Evolutionary conservation across 2,329 filamentous ascomycete genomes (phyloP), one percentile per base, ranked within the genome.

Genomic region (Microsporum canis): DNA sequence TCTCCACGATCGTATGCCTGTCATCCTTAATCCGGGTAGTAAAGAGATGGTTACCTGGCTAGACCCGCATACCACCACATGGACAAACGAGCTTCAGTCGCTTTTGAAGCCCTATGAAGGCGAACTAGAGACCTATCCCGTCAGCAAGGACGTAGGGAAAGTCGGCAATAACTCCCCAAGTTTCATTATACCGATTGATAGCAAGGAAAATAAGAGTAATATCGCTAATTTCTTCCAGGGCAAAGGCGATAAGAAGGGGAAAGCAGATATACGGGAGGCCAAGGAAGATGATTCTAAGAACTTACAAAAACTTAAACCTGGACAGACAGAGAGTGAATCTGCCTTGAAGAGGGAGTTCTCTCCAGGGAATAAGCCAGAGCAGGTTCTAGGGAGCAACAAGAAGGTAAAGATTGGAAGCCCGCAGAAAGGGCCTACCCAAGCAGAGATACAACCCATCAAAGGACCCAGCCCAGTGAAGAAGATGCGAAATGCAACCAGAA

Each of bases 1-100:
- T 66, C 78, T 99, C 17, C 94, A 99, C 71, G 88, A 95, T 69
- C 86, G 94, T 14, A 99, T 99, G 94, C 94, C 94, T 0, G 92
- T 96, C 4, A 88, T 97, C 34, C 73, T 99, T 0, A 86, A 96
- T 4, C 84, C 88, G 3, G 85, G 84, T 3, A 89, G 87, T 0
- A 81, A 88, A 0, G 82, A 79, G 8, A 79, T 96, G 69, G 81
- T 77, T 60, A 84, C 72, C 3, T 96, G 91, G 91, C 79, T 97
- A 17, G 88, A 96, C 70, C 90, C 90, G 0, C 75, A 71, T 1
- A 81, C 82, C 17, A 77, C 80, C 27, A 84, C 85, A 62, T 97
- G 94, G 92, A 86, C 83, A 2, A 80, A 79, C 58, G 88, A 94
- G 60, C 77, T 97, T 33, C 91, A 96, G 71, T 78, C 78, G 0